phyloP scores from a whole-genome alignment of 1,284 basidiomycete species.

The Leccinum variabile region DNA sequence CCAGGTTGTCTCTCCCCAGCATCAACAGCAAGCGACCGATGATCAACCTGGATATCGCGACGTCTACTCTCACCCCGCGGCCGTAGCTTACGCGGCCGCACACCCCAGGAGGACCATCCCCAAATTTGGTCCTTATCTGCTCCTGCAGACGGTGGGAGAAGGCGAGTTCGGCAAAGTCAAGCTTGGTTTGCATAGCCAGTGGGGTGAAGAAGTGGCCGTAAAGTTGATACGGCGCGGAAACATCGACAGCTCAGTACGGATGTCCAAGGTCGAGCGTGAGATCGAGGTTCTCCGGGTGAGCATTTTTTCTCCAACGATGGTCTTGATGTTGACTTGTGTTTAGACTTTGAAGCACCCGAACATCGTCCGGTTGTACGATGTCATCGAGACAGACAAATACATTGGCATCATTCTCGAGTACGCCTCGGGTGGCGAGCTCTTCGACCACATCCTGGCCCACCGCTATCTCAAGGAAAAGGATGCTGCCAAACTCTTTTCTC shows the following conservation, averaged over 20 bases:
- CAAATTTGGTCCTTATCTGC: slow-evolving; percentile 93
- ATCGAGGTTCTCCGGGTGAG: slow-evolving; percentile 94
- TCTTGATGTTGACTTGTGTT: slow-evolving; percentile 12
- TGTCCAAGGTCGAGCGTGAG: slow-evolving; percentile 96
- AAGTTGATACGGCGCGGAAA: slow-evolving; percentile 96
- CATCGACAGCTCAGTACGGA: slow-evolving; percentile 83
- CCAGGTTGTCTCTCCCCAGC: slow-evolving; percentile 48
- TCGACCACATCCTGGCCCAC: slow-evolving; percentile 98
- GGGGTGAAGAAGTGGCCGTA: slow-evolving; percentile 99
- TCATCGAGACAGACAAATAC: slow-evolving; percentile 99
- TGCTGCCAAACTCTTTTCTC: slow-evolving; percentile 94
- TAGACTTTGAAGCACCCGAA: slow-evolving; percentile 96
- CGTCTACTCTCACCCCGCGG: slow-evolving; percentile 84
- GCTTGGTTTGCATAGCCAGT: slow-evolving; percentile 90
- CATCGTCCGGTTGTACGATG: slow-evolving; percentile 97
- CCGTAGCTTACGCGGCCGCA: slow-evolving; percentile 78
- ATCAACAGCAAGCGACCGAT: slow-evolving; percentile 39
- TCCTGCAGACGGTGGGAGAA: slow-evolving; percentile 93
- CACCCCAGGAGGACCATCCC: slow-evolving; percentile 86
- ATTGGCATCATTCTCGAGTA: slow-evolving; percentile 99
- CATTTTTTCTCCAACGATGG: slow-evolving; percentile 17
- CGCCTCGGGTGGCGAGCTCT: slow-evolving; percentile 96
- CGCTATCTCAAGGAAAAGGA: slow-evolving; percentile 95
- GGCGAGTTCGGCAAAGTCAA: slow-evolving; percentile 99
- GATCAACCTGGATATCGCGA: slow-evolving; percentile 57